Percentiles rank a stretch among this genome's conserved stretches.
These are phyloP conservation scores for Colletotrichum aenigma DNA, from an alignment of 2,329 filamentous ascomycete species.

Conservation along the genomic window DNA sequence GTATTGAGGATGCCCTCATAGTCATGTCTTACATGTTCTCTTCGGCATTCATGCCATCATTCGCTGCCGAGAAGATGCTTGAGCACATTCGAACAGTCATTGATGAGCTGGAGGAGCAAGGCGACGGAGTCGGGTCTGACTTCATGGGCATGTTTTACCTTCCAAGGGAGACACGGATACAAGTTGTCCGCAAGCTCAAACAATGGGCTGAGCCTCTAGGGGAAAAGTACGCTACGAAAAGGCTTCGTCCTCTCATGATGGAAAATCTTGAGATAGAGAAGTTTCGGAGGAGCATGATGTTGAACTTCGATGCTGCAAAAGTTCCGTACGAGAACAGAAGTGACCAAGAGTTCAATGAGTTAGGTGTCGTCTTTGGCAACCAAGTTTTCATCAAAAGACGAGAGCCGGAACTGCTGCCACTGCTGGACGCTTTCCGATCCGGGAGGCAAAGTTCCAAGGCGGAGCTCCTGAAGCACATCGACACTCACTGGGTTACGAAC, in stretches of 20 bases:
- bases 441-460: neutral
- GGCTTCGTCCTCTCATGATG: neutral
- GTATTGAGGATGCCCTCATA: slow-evolving; percentile 7
- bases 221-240: neutral
- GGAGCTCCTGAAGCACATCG: slow-evolving; percentile 13
- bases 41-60: slow-evolving; percentile 22
- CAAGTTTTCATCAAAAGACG: neutral
- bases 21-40: slow-evolving; percentile 25
- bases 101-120: slow-evolving; percentile 9
- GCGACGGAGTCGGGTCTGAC: neutral
- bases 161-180: neutral
- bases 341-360: neutral
- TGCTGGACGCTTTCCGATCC: neutral
- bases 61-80: slow-evolving; percentile 20
- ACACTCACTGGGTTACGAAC: slow-evolving; percentile 21
- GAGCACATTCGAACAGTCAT: slow-evolving; percentile 22
- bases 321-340: neutral
- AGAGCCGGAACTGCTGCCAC: neutral
- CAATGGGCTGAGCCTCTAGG: slow-evolving; percentile 11
- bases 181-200: slow-evolving; percentile 17
- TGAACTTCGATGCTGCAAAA: neutral
- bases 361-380: neutral
- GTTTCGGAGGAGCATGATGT: neutral
- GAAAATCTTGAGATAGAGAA: neutral
- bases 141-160: slow-evolving; percentile 10